Percentiles rank a stretch among this genome's conserved stretches.
phyloP scores from a whole-genome alignment of 495 filamentous ascomycete genomes.

The Darksidea phi region DNA sequence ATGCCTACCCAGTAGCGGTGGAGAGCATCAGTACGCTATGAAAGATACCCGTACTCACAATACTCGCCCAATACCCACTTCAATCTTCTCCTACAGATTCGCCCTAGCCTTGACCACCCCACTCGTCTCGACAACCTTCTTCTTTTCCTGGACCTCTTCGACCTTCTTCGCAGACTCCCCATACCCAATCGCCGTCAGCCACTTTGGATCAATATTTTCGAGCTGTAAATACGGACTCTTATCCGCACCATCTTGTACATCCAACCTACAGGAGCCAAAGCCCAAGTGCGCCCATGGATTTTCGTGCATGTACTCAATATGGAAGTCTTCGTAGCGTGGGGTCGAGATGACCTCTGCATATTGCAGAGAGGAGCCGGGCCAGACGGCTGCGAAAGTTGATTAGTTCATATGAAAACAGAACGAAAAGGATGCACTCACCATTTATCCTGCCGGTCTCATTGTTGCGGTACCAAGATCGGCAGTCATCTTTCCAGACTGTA shows the following conservation, averaged over 20 bases:
- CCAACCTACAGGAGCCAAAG: conserved; percentile 37
- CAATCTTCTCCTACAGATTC: too few relatives aligned
- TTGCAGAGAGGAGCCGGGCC: conserved; percentile 41
- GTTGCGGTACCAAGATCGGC: conserved; percentile 42
- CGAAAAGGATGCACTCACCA: conserved; percentile 4
- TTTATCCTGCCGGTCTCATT: conserved; percentile 44
- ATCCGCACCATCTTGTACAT: conserved; percentile 29
- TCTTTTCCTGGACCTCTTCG: conserved; percentile 3
- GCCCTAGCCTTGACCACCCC: conserved; percentile 5
- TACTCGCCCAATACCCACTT: too few relatives aligned
- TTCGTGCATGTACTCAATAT: conserved; percentile 41
- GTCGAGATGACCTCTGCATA: conserved; percentile 36
- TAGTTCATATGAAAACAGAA: not conserved
- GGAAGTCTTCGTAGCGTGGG: conserved; percentile 43
- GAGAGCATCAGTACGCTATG: too few relatives aligned
- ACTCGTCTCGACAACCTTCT: conserved; percentile 19
- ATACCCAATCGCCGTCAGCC: conserved; percentile 33
- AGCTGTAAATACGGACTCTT: conserved; percentile 40
- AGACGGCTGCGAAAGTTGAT: conserved; percentile 30
- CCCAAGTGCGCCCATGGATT: conserved; percentile 43
- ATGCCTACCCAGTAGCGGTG: too few relatives aligned
- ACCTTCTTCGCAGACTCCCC: conserved; percentile 2
- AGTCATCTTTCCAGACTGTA: conserved; percentile 45
- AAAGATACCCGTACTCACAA: too few relatives aligned
- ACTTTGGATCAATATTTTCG: conserved; percentile 43